These are phyloP conservation scores for Epichloe scottii DNA, from an alignment of 2,329 filamentous ascomycete genomes.

Conservation along the genomic window DNA sequence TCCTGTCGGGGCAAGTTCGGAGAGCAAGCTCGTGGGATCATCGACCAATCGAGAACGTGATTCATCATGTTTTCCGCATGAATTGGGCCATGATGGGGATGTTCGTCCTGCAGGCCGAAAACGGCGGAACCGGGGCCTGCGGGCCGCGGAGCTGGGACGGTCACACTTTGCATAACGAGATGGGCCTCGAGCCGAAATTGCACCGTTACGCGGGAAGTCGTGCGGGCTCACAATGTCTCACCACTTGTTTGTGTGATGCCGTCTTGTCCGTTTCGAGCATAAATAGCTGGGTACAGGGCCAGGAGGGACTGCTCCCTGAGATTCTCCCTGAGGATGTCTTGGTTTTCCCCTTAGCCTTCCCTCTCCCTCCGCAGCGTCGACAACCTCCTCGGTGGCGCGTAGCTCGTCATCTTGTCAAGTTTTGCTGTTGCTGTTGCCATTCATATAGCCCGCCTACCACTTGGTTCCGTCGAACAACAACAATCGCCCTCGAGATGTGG, in stretches of 20 bases:
- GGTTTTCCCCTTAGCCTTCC: neutral
- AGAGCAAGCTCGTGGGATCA: too few species aligned
- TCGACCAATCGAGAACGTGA: too few species aligned
- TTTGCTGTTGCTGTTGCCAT: neutral
- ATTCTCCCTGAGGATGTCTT: neutral
- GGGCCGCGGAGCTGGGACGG: too few species aligned
- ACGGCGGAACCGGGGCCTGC: too few species aligned
- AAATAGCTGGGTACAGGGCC: neutral
- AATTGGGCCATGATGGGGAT: too few species aligned
- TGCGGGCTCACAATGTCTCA: neutral
- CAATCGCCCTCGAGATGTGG: slow-evolving; percentile 6
- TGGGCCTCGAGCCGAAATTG: neutral
- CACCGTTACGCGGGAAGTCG: neutral
- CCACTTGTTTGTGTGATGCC: neutral
- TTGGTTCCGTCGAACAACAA: too few species aligned
- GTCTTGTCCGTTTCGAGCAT: neutral
- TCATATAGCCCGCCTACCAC: neutral
- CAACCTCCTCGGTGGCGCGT: neutral
- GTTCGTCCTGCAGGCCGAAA: too few species aligned
- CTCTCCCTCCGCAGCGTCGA: neutral
- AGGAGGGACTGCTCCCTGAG: neutral
- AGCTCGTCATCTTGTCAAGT: neutral
- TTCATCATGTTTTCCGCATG: too few species aligned
- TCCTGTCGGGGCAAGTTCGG: too few species aligned
- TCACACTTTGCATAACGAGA: neutral